Base-by-base conservation (phyloP, 768 basidiomycete species). In the Roridomyces roridus region DNA sequence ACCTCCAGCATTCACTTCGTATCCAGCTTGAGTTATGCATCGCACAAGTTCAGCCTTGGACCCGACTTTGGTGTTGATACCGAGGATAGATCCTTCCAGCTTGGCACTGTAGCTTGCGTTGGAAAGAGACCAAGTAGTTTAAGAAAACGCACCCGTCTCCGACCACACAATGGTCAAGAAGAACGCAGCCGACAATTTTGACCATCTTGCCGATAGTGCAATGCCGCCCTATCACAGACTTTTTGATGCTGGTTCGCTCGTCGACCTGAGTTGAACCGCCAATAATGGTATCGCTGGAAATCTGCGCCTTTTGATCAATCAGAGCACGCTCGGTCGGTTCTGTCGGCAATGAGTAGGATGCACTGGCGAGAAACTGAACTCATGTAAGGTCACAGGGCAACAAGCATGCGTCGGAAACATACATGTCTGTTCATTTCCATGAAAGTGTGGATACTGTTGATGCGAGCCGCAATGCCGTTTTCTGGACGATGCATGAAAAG, bases 161-260 rank as follows among this genome's bases (percentile, higher is more conserved):
- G 12, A 98, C 75, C 5, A 91, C 82, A 64, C 94, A 96, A 65
- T 96, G 94, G 67, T 97, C 96, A 61, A 95, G 79, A 21, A 98
- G 69, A 7, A 96, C 83, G 62, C 91, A 95, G 11, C 91, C 90
- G 3, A 79, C 80, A 43, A 98, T 85, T 70, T 86, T 92, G n/a
- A 83, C 89, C 79, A 88, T 88, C 69, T 85, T 89, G 3, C 93
- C 93, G 49, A 96, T 89, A 15, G 86, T 74, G 62, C 93, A 95
- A 68, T 96, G 94, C 55, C 87, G 80, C 9, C 92, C 92, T 26
- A 94, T 82, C 17, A 92, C 79, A 2, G 85, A 87, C 65, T 85
- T 86, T 69, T 94, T 96, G 67, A 97, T 88, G 23, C 77, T 86
- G 10, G 89, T 84, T 45, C 85, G 84, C 67, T 96, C 95, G 2